Percentiles rank a stretch among this genome's conserved stretches.
Evolutionary conservation across 176 grass and related monocot genomes (phyloP).

Genomic region (Triticum urartu): DNA sequence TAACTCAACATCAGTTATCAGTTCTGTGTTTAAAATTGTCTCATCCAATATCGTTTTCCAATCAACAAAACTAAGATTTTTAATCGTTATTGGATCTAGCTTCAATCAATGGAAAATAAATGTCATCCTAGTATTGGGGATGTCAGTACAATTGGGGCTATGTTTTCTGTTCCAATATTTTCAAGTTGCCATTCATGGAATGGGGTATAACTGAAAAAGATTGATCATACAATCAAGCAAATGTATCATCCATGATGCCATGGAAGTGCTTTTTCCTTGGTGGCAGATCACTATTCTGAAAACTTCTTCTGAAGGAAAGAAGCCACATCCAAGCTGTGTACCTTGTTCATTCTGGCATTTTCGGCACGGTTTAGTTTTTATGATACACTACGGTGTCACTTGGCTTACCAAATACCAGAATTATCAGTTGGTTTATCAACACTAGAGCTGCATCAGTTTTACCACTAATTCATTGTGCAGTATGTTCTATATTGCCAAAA

Average conservation of each 20-base stretch:
- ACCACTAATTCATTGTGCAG: neutral
- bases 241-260: neutral
- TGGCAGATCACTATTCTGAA: neutral
- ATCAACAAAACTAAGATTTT: neutral
- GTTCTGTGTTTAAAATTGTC: neutral
- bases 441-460: neutral
- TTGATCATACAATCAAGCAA: slow-evolving; percentile 14
- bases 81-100: neutral
- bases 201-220: neutral
- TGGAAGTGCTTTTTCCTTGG: neutral
- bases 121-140: neutral
- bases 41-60: neutral
- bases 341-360: neutral
- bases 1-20: neutral
- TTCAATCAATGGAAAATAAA: neutral
- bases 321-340: neutral
- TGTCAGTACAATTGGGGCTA: neutral
- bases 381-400: neutral
- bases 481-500: neutral
- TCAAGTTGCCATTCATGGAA: neutral
- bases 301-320: slow-evolving; percentile 2
- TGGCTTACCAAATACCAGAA: slow-evolving; percentile 12
- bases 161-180: neutral
- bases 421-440: neutral
- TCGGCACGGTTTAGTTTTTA: neutral